A percentile compares a stretch with the other conserved stretches of the same genome.
Evolutionary conservation across 2,329 filamentous ascomycete genomes (phyloP).

Genomic region (Lachnellula occidentalis): DNA sequence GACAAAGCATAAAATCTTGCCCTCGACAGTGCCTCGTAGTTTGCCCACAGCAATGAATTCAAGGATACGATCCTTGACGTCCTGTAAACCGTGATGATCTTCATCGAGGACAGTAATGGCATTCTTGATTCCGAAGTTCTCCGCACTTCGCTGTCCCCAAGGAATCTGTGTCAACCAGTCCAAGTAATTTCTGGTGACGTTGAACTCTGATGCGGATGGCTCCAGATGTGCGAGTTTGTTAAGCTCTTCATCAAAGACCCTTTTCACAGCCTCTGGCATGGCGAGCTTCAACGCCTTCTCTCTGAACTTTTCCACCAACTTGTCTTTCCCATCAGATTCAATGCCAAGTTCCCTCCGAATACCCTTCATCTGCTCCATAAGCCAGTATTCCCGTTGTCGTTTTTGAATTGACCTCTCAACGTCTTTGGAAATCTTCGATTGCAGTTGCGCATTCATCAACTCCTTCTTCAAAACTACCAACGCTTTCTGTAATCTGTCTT

Average conservation of each 20-base stretch:
- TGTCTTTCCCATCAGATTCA: conserved; percentile 97
- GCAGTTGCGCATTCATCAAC: conserved; percentile 93
- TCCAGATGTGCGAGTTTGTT: conserved; percentile 96
- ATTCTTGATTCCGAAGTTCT: conserved; percentile 94
- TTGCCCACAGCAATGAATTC: conserved; percentile 99
- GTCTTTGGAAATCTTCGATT: conserved; percentile 96
- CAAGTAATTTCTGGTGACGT: conserved; percentile 95
- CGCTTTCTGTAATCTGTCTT: conserved; percentile 87
- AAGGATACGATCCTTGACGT: conserved; percentile 96
- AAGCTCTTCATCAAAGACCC: conserved; percentile 96
- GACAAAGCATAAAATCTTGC: conserved; percentile 97
- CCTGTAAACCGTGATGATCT: conserved; percentile 93
- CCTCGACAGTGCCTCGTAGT: conserved; percentile 91
- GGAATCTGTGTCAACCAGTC: conserved; percentile 99
- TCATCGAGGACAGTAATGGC: conserved; percentile 88
- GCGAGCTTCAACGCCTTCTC: conserved; percentile 89
- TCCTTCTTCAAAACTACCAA: conserved; percentile 94
- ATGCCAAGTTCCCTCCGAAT: conserved; percentile 93
- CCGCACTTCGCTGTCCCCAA: conserved; percentile 90
- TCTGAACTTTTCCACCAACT: conserved; percentile 94
- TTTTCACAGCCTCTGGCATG: conserved; percentile 95
- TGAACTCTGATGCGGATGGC: conserved; percentile 94
- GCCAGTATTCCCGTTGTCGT: conserved; percentile 93
- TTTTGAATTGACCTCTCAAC: conserved; percentile 97
- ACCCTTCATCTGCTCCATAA: conserved; percentile 99